Evolutionary conservation across 305 asterid genomes (phyloP).

Genomic region (Solanum chacoense): DNA sequence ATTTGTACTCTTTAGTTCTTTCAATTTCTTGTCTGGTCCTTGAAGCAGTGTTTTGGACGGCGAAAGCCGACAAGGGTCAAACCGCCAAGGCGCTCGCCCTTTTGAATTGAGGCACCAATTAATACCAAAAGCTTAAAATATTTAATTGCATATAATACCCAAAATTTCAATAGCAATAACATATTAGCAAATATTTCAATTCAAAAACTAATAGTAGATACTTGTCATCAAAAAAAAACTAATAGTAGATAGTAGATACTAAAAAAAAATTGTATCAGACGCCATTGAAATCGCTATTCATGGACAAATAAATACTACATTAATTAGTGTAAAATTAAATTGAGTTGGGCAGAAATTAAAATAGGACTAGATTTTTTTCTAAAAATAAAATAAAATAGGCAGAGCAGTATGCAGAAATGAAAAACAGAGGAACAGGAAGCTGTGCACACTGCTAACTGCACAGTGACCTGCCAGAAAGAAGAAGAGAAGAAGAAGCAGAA

Average conservation of each 20-base stretch:
- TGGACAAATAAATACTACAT: neutral
- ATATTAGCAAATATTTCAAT: neutral
- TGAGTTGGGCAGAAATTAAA: neutral
- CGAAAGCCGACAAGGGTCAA: neutral
- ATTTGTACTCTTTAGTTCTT: neutral
- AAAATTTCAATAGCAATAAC: neutral
- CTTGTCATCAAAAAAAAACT: no score
- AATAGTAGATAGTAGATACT: neutral
- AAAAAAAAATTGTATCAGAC: neutral
- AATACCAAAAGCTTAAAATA: neutral
- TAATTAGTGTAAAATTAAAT: no score
- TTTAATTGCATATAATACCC: neutral
- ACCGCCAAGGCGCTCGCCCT: neutral
- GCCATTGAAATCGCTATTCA: neutral
- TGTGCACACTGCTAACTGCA: neutral
- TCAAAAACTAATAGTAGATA: neutral
- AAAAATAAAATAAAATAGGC: neutral
- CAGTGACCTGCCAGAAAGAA: neutral
- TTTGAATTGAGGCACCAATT: neutral
- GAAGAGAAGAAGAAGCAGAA: neutral
- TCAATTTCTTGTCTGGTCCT: neutral
- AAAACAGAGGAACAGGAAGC: neutral
- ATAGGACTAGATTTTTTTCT: neutral
- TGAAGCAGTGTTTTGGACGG: neutral
- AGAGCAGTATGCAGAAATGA: neutral